Evolutionary conservation across 495 filamentous ascomycete species (phyloP).

Genomic region (Barbatosphaeria neglecta): DNA sequence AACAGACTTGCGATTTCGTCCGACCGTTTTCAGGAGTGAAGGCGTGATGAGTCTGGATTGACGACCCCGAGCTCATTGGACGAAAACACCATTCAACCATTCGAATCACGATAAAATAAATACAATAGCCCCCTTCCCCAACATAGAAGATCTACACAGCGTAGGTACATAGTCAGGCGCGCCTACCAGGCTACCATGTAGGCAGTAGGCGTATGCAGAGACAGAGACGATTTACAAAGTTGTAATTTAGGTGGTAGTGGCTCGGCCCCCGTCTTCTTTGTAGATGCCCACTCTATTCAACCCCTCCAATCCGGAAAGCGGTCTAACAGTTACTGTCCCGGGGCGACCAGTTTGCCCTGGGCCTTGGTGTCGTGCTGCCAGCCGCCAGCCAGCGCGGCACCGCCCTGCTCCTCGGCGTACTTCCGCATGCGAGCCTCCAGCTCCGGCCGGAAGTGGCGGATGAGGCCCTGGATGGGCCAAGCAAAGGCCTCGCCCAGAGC

Average conservation of each 20-base stretch:
- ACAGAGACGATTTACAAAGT: too few species aligned
- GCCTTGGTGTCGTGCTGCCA: slow-evolving; percentile 67
- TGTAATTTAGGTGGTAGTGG: too few species aligned
- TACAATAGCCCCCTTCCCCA: background rate
- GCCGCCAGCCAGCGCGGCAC: slow-evolving; percentile 69
- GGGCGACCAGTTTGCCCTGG: slow-evolving; percentile 75
- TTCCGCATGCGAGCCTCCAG: slow-evolving; percentile 77
- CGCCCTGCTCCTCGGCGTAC: slow-evolving; percentile 56
- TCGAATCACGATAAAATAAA: background rate
- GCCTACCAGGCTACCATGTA: too few species aligned
- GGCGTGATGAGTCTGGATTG: too few species aligned
- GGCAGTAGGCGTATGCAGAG: too few species aligned
- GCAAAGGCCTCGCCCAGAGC: slow-evolving; percentile 94
- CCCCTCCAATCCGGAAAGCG: too few species aligned
- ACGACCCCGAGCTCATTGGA: too few species aligned
- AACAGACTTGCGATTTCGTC: too few species aligned
- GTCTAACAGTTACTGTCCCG: slow-evolving; percentile 55
- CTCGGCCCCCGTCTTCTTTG: too few species aligned
- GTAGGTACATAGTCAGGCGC: too few species aligned
- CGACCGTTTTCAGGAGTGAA: too few species aligned
- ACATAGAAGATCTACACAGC: background rate
- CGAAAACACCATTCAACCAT: background rate
- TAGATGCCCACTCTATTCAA: too few species aligned
- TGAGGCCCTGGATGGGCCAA: slow-evolving; percentile 95
- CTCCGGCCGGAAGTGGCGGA: slow-evolving; percentile 94